phyloP scores from a whole-genome alignment of 208 protist genomes.

The Eutreptiella sp. region DNA sequence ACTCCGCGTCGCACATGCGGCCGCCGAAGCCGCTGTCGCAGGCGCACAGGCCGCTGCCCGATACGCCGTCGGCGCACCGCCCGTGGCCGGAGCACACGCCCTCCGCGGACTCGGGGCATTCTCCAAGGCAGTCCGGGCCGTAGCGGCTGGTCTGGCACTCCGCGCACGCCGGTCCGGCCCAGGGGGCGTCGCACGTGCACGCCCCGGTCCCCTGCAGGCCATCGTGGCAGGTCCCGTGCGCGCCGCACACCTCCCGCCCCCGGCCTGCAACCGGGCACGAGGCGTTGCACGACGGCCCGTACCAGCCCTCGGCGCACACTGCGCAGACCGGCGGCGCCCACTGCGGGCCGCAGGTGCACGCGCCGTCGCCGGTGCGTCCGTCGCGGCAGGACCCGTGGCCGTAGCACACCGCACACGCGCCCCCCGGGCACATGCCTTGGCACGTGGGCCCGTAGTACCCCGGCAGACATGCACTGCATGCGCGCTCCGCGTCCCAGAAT shows the following conservation, averaged over 20 bases:
- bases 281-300: conserved; percentile 1
- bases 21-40: conserved; percentile 25
- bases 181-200: not conserved
- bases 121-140: not conserved
- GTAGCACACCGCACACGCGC: conserved; percentile 13
- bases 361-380: conserved; percentile 19
- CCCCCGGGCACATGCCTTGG: no score
- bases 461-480: not conserved
- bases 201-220: conserved; percentile 12
- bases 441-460: conserved; percentile 25
- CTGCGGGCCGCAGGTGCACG: conserved; percentile 11
- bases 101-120: not conserved
- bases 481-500: not conserved
- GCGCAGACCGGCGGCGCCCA: conserved; percentile 10
- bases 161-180: not conserved
- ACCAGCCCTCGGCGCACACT: conserved; percentile 1
- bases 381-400: conserved; percentile 20
- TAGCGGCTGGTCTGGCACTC: not conserved
- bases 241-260: conserved; percentile 8
- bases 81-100: conserved; percentile 3
- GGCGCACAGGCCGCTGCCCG: conserved; percentile 5
- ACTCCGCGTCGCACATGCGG: conserved; percentile 6
- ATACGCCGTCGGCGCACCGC: conserved; percentile 6
- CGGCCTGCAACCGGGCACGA: conserved; percentile 14
- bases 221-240: conserved; percentile 15